A percentile compares a stretch with the other conserved stretches of the same genome.
phyloP scores from a whole-genome alignment of 192 early-diverging fungal genomes.

The Linnemannia exigua region DNA sequence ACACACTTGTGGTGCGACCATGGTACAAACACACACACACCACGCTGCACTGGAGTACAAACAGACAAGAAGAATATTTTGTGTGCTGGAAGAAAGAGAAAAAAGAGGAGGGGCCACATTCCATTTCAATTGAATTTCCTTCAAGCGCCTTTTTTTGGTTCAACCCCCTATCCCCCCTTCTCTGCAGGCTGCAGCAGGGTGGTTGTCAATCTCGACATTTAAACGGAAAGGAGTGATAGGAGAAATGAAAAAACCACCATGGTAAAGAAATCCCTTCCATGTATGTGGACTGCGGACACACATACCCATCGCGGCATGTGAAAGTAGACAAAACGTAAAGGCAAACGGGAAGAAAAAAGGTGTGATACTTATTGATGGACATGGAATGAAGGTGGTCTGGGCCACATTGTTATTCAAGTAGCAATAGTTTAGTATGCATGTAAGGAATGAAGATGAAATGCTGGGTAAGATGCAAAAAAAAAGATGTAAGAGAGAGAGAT shows the following conservation, averaged over 20 bases:
- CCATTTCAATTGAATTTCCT: neutral
- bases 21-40: neutral
- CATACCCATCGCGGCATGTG: too few relatives aligned
- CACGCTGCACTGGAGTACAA: neutral
- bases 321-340: too few relatives aligned
- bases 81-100: neutral
- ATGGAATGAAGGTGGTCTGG: neutral
- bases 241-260: too few relatives aligned
- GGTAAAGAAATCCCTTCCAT: too few relatives aligned
- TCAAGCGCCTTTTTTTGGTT: neutral
- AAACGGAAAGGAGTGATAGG: too few relatives aligned
- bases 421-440: neutral
- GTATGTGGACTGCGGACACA: too few relatives aligned
- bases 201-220: neutral
- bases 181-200: neutral
- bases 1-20: neutral
- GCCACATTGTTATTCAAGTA: neutral
- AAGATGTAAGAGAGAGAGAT: slow-evolving; percentile 1
- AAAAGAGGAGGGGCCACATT: neutral
- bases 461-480: neutral
- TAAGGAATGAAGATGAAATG: slow-evolving; percentile 5
- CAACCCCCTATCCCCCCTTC: neutral
- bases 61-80: neutral
- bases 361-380: too few relatives aligned
- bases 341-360: too few relatives aligned